These are phyloP conservation scores for Stephania japonica DNA, from an alignment of 164 flowering plant genomes.

Conservation along the genomic window DNA sequence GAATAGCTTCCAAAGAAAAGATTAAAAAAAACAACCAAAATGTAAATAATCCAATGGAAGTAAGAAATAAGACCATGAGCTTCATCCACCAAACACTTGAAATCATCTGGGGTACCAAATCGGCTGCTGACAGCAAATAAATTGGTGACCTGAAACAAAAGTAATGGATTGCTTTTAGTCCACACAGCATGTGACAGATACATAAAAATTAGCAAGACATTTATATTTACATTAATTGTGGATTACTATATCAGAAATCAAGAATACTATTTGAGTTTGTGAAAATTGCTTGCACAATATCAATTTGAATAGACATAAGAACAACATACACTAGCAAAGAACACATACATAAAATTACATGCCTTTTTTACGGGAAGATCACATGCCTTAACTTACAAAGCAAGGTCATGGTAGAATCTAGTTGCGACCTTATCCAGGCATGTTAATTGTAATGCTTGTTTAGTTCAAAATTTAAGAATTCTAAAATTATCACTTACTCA, in stretches of 20 bases:
- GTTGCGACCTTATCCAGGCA: background rate
- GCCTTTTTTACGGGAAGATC: background rate
- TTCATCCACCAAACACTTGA: conserved; percentile 90
- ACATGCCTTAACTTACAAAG: background rate
- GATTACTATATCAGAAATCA: background rate
- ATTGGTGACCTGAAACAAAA: conserved; percentile 72
- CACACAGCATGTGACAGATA: background rate
- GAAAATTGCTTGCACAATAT: background rate
- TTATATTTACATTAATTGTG: background rate
- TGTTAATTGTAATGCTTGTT: background rate
- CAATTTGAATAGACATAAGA: background rate
- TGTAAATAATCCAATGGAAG: conserved; percentile 10
- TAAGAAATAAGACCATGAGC: conserved; percentile 65
- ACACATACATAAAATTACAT: background rate
- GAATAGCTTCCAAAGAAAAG: background rate
- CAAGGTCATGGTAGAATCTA: background rate
- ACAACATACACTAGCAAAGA: background rate
- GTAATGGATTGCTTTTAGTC: background rate
- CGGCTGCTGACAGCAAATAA: conserved; percentile 91
- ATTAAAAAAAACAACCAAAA: background rate
- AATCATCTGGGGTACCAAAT: conserved; percentile 95
- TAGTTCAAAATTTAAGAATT: background rate
- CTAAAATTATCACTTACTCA: background rate
- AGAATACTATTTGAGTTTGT: background rate
- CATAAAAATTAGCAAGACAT: background rate